Evolutionary conservation across 108 stramenopile species (phyloP).

Genomic region (Cyclotella choctawhatcheeana): DNA sequence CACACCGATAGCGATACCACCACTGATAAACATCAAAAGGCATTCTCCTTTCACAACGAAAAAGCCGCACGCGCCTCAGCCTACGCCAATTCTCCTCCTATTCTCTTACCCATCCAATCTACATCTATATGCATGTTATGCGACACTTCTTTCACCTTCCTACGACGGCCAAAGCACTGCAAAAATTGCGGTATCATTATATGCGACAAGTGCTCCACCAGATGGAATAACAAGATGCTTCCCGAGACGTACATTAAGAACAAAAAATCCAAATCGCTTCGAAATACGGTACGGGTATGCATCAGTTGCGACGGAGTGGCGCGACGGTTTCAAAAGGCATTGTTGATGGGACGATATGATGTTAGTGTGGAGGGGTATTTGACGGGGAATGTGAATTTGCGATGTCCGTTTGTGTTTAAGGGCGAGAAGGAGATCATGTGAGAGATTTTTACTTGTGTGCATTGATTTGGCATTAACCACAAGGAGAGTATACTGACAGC

Average conservation of each 20-base stretch:
- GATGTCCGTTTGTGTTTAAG: slow-evolving; percentile 69
- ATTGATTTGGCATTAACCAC: not conserved
- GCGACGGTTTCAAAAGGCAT: slow-evolving; percentile 65
- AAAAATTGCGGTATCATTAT: slow-evolving; percentile 84
- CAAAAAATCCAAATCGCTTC: slow-evolving; percentile 33
- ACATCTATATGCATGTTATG: slow-evolving; percentile 71
- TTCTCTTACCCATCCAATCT: slow-evolving; percentile 70
- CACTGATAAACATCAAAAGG: slow-evolving; percentile 61
- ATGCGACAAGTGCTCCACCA: slow-evolving; percentile 58
- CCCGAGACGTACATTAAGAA: slow-evolving; percentile 88
- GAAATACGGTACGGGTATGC: slow-evolving; percentile 63
- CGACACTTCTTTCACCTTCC: slow-evolving; percentile 67
- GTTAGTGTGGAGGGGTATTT: slow-evolving; percentile 72
- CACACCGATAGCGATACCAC: slow-evolving; percentile 66
- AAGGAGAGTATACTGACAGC: no score
- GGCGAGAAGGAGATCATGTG: slow-evolving; percentile 51
- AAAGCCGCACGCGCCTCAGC: slow-evolving; percentile 87
- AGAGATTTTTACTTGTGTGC: no score
- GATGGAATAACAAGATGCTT: slow-evolving; percentile 69
- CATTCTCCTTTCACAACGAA: slow-evolving; percentile 80
- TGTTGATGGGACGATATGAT: slow-evolving; percentile 72
- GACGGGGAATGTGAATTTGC: slow-evolving; percentile 84
- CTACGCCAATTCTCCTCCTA: slow-evolving; percentile 85
- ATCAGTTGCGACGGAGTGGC: slow-evolving; percentile 65
- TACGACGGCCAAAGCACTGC: slow-evolving; percentile 74